Evolutionary conservation across 1,284 basidiomycete species (phyloP).

Genomic region (Trichosporon coremiiforme): DNA sequence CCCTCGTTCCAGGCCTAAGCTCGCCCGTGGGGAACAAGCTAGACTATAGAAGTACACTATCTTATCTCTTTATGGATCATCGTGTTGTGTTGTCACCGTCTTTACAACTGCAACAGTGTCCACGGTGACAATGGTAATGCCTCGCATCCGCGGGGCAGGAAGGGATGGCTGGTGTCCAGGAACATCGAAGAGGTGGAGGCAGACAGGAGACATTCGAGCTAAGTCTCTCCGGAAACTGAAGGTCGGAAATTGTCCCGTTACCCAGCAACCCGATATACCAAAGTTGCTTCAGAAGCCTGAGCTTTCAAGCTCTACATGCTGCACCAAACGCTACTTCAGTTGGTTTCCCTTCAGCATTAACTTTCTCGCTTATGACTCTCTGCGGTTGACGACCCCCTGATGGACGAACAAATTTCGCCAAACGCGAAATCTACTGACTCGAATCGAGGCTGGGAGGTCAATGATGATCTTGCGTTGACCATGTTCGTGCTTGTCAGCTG

Average conservation of each 20-base stretch:
- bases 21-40: neutral
- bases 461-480: no score
- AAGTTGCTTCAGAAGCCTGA: neutral
- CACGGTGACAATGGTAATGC: neutral
- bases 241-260: neutral
- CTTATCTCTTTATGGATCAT: constrained; percentile 4
- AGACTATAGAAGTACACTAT: constrained; percentile 1
- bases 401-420: no score
- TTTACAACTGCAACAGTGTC: neutral
- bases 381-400: no score
- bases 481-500: no score
- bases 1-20: constrained; percentile 38
- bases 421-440: no score
- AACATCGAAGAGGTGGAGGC: neutral
- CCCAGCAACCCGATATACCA: neutral
- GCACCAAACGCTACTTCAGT: no score
- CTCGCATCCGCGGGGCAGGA: neutral
- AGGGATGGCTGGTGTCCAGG: neutral
- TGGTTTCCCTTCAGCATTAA: neutral
- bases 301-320: neutral
- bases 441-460: no score
- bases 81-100: constrained; percentile 7
- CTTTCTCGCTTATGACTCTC: neutral
- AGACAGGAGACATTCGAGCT: neutral
- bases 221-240: neutral